phyloP scores from a whole-genome alignment of 768 basidiomycete genomes.

The Neoboletus subvelutipes region DNA sequence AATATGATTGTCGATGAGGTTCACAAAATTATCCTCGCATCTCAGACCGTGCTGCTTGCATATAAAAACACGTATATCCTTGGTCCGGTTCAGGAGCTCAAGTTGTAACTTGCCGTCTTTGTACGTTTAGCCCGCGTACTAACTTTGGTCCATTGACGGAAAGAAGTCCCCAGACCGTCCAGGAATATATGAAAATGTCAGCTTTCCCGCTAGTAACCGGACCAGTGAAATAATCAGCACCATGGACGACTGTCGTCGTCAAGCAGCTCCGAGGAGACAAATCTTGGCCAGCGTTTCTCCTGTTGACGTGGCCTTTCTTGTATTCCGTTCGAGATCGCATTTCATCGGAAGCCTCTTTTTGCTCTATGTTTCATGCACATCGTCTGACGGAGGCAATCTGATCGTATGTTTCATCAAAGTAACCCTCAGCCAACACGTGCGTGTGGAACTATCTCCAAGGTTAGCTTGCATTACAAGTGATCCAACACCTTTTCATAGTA shows the following conservation, averaged over 20 bases:
- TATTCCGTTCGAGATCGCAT: not conserved
- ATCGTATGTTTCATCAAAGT: not conserved
- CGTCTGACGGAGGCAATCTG: not conserved
- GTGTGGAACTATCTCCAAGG: not conserved
- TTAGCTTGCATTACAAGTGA: not conserved
- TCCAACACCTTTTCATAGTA: not conserved
- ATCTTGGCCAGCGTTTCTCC: not conserved
- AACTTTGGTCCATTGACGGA: not conserved
- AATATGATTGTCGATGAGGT: slow-evolving; percentile 2
- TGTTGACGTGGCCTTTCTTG: not conserved
- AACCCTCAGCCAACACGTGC: not conserved
- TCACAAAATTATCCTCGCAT: not conserved
- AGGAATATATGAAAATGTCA: not conserved
- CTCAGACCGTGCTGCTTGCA: not conserved
- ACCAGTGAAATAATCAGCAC: not conserved
- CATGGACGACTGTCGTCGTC: not conserved
- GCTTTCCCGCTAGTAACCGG: not conserved
- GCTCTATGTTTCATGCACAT: not conserved
- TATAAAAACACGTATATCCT: slow-evolving; percentile 10
- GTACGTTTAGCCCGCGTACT: slow-evolving; percentile 6
- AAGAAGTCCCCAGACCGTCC: not conserved
- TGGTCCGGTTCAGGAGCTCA: slow-evolving; percentile 3
- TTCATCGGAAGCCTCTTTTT: not conserved
- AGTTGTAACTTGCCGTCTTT: not conserved
- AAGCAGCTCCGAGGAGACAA: not conserved